Base-by-base conservation (phyloP, 164 flowering plant genomes). In the Sedum album region DNA sequence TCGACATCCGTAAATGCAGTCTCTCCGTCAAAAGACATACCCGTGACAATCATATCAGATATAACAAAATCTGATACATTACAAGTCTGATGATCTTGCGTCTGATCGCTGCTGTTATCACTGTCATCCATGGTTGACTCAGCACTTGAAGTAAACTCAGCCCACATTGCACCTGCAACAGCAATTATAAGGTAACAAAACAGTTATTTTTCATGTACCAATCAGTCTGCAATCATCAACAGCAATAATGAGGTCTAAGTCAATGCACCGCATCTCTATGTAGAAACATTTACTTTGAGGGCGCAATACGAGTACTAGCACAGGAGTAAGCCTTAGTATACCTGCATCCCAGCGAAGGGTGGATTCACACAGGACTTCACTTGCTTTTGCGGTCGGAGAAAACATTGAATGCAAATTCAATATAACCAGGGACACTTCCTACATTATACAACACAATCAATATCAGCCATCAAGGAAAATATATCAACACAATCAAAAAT, bases 11-110 rank as follows among this genome's bases (percentile, higher is more conserved):
- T 65, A 65, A 72, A 68, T 35, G 73, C 78, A 60, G 71, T 42
- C 72, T 65, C 73, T 62, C 75, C 87, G 73, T 79, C 81, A 62
- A 70, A 78, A 17, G 88, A 75, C 72, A 82, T 49, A 69, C 78
- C 80, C 33, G 84, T 68, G 70, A 87, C 69, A 69, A 83, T 75
- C 82, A 82, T 79, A 74, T 91, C 96, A 71, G 93, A 85, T 51
- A 85, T 78, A 76, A 68, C 73, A 72, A 85, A 85, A 78, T 87
- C 89, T 51, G 93, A 82, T 68, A 81, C 74, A 72, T 80, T 83
- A 79, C 90, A 85, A 63, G 79, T 79, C 71, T 81, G 85, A 71
- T 73, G 67, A 66, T 79, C 85, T 75, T 65, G 74, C 65, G 80
- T 78, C 61, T 74, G 80, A 77, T 79, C 73, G 69, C 80, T 79